Percentiles rank a stretch among this genome's conserved stretches.
Conservation (phyloP, 768 basidiomycete genomes). For the Agrocybe praecox region DNA sequence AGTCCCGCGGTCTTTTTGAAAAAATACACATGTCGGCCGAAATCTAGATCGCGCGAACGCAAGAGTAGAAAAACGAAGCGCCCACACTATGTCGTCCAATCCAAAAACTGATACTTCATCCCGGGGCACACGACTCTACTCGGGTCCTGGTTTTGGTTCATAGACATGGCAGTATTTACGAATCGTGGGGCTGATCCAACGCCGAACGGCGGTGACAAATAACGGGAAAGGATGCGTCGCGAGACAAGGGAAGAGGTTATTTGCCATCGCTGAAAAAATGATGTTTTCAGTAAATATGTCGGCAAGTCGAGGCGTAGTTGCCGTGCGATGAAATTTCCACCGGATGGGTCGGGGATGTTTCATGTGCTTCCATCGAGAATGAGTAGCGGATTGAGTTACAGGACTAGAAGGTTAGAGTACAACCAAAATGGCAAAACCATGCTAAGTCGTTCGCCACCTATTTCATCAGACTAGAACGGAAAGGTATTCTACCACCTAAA, state of each 20-base stretch:
- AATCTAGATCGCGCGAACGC: not conserved
- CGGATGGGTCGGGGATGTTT: no score
- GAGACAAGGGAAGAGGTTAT: not conserved
- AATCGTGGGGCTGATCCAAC: not conserved
- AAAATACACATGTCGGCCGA: not conserved
- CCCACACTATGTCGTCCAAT: not conserved
- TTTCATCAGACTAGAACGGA: no score
- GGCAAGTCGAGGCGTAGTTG: no score
- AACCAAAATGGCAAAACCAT: no score
- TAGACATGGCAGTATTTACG: not conserved
- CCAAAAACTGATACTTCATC: not conserved
- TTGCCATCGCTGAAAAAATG: no score
- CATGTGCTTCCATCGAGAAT: no score
- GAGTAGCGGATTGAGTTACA: no score
- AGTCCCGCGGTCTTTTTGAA: not conserved
- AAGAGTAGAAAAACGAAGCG: not conserved
- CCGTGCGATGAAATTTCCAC: no score
- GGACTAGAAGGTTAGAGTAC: no score
- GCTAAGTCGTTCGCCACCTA: no score
- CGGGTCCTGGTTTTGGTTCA: not conserved
- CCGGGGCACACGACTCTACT: not conserved
- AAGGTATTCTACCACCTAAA: no score
- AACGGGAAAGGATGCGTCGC: not conserved
- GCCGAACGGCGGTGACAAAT: not conserved
- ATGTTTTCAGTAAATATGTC: no score